A percentile compares a stretch with the other conserved stretches of the same genome.
Evolutionary conservation across 1,139 yeast species (phyloP).

Genomic region (Geotrichum cucujoidarum): DNA sequence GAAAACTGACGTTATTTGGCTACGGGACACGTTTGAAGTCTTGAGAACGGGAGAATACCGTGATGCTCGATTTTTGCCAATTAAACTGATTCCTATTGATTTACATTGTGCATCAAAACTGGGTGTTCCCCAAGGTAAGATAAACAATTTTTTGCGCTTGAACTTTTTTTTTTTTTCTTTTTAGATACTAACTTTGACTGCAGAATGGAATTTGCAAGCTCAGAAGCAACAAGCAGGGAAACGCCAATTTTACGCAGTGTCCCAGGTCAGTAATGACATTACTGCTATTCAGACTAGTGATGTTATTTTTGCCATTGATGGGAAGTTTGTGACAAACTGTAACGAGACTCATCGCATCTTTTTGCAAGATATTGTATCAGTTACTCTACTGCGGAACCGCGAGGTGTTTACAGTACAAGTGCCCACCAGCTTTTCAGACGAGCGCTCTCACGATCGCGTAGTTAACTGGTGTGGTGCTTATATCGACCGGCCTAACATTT

Average conservation of each 20-base stretch:
- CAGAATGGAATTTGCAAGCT: slow-evolving; percentile 68
- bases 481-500: not conserved
- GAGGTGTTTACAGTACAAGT: slow-evolving; percentile 74
- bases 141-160: not conserved
- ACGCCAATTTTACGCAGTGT: slow-evolving; percentile 66
- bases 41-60: slow-evolving; percentile 52
- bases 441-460: not conserved
- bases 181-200: no score
- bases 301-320: slow-evolving; percentile 67
- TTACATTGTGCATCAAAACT: slow-evolving; percentile 73
- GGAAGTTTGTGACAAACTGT: slow-evolving; percentile 55
- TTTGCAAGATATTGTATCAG: slow-evolving; percentile 57
- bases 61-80: slow-evolving; percentile 62
- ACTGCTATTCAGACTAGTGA: slow-evolving; percentile 53
- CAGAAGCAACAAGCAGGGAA: slow-evolving; percentile 59
- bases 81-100: no score
- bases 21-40: slow-evolving; percentile 58
- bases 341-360: slow-evolving; percentile 42
- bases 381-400: slow-evolving; percentile 77
- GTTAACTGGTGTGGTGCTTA: not conserved
- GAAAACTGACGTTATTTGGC: slow-evolving; percentile 75
- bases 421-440: slow-evolving; percentile 73
- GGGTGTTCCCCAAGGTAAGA: slow-evolving; percentile 65
- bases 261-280: slow-evolving; percentile 56
- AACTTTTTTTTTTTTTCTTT: no score